Evolutionary conservation across 768 basidiomycete genomes (phyloP), one percentile per base, ranked within the genome.

Genomic region (Suillus weaverae): DNA sequence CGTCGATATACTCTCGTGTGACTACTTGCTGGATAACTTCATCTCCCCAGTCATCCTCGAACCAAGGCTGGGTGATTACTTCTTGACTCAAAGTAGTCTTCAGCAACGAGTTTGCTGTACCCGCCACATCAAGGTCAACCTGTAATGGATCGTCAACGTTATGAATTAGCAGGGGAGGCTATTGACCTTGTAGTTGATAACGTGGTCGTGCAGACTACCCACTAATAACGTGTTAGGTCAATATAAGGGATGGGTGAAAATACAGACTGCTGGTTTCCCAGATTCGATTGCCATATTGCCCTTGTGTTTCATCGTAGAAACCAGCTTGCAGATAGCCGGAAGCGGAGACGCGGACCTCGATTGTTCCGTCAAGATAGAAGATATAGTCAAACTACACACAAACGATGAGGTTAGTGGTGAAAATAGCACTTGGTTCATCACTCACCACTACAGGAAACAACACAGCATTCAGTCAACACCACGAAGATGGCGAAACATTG

Each of bases 281-380:
- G 55, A 90, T 87, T 18, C 79, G 81, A 32, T 81, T 78, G 0
- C 88, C 88, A 68, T 88, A 88, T 0, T 75, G 69, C 4, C 76
- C 76, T 73, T 87, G 83, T 20, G 78, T 71, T 1, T 77, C 65
- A 39, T 84, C 82, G 83, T 85, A 89, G 71, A 80, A 86, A 14
- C 84, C 86, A 51, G 85, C 87, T 75, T 89, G 88, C 61, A 89
- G 77, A 70, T 90, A 90, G 2, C 88, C 89, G 4, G 87, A 88
- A 0, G 89, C 88, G 9, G 87, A 89, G 20, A 89, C 38, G 2
- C 85, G 80, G n/a, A 89, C 85, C 76, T 90, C 88, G 30, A 90
- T 82, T 3, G 87, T 87, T 4, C 89, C 88, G 66, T 89, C 88
- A 20, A 88, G 71, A 64, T 85, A 82, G 79, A 89, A 89, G 2